Evolutionary conservation across 352 stramenopile genomes (phyloP).

Genomic region (Pythium guiyangense): DNA sequence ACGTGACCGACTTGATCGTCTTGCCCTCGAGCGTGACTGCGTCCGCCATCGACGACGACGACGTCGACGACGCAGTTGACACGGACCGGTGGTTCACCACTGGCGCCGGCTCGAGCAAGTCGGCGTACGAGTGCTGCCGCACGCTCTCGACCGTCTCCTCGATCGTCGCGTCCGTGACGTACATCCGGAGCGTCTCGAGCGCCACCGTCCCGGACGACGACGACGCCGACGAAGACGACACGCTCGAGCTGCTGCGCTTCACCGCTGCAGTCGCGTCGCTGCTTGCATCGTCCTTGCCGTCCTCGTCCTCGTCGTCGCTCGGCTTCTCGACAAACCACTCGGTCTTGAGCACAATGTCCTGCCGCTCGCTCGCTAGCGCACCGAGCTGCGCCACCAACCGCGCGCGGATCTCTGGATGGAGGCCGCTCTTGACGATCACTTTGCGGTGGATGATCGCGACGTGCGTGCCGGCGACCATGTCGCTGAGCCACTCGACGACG

Average conservation of each 20-base stretch:
- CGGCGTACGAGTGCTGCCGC: conserved; percentile 21
- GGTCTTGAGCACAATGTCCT: conserved; percentile 57
- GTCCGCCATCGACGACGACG: background rate
- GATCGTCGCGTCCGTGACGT: conserved; percentile 34
- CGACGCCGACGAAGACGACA: too few species aligned
- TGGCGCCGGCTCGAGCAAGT: conserved; percentile 24
- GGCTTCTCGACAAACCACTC: conserved; percentile 61
- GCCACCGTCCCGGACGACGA: conserved; percentile 10
- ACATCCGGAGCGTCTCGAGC: conserved; percentile 68
- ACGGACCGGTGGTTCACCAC: conserved; percentile 6
- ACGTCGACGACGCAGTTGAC: conserved; percentile 4
- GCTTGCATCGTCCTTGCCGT: background rate
- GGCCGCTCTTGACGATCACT: conserved; percentile 66
- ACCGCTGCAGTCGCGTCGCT: background rate
- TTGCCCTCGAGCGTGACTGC: conserved; percentile 2
- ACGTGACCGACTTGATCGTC: conserved; percentile 13
- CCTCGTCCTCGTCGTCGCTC: conserved; percentile 26
- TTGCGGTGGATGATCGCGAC: conserved; percentile 47
- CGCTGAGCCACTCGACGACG: conserved; percentile 62
- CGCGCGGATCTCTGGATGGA: conserved; percentile 73
- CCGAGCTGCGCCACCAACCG: conserved; percentile 55
- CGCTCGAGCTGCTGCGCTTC: conserved; percentile 8
- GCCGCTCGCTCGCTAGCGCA: conserved; percentile 53
- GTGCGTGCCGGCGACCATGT: conserved; percentile 58
- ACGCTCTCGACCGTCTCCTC: conserved; percentile 17